Evolutionary conservation across 2,329 filamentous ascomycete species (phyloP), one percentile per base, ranked within the genome.

Genomic region (Beauveria brongniartii): DNA sequence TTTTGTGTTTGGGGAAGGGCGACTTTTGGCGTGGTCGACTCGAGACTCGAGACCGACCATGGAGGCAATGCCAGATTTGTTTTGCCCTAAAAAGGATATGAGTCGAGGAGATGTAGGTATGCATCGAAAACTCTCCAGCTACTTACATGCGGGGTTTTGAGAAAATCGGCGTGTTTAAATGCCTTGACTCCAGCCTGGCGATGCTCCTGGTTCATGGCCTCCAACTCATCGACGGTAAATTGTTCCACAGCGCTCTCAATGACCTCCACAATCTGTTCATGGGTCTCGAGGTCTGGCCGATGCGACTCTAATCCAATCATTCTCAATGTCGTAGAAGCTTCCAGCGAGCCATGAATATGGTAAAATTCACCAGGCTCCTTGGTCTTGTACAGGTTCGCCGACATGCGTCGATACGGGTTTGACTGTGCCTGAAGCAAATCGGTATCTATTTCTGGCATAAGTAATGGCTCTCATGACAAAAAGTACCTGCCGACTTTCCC

Each of bases 311-410:
- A 73, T 0, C 86, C 88, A 65, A 91, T 81, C 87, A 90, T 90
- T 50, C 82, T 78, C 30, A 91, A 74, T 0, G 87, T 88, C 8
- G 82, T 86, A 10, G 83, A 85, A 3, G 88, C 88, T 65, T 91
- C 87, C 0, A 91, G 73, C 0, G 88, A 91, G 50, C 88, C 88
- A 69, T 91, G 88, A 28, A 91, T 87, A 67, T 91, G 88, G 68
- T 89, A 91, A 67, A 84, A 91, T 68, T 87, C 79, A n/a, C 81
- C 83, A 1, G 78, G 73, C n/a, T 78, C 80, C 69, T 83, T 86
- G 9, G 88, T 90, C 67, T 82, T 78, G 72, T 90, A 91, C 1
- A 91, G 73, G 63, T 90, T 90, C 16, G 88, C 88, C 12, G 88
- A 89, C 72, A 91, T 79, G 63, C 88, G 84, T 10, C 88, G 82